Evolutionary conservation across 2,329 filamentous ascomycete species (phyloP), one percentile per base, ranked within the genome.

Genomic region (Pestalotiopsis fici): DNA sequence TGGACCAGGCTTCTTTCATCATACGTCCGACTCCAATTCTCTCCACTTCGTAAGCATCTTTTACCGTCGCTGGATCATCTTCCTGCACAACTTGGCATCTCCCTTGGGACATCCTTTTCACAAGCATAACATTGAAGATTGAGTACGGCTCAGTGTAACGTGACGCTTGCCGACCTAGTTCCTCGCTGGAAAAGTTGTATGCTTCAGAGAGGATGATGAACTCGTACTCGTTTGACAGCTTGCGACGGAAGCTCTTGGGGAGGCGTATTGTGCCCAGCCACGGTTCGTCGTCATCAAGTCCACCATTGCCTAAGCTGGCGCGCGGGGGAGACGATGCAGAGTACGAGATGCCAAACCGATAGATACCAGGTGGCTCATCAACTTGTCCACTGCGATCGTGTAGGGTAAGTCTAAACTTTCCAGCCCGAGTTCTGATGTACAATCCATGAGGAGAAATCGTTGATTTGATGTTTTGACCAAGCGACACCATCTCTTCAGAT

Each of bases 211-310:
- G 65, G 9, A 69, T 15, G 9, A 65, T 61, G 39, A 67, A 64
- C 57, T 69, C 65, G 35, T 67, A 64, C 43, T 59, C 35, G 6
- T 43, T n/a, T 7, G 28, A 18, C 5, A 69, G 35, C 13, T 43
- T 61, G 6, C 21, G 23, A 3, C 59, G 62, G 47, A 56, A 69
- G 4, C 31, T 31, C n/a, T 21, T 25, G 6, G 67, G 61, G 15
- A 69, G 43, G 5, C 64, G 37, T 25, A 68, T 63, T 6, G 65
- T 63, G 18, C 67, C 65, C 18, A 66, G 27, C 67, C 65, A 68
- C 6, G 61, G 39, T 11, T 60, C 39, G 13, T 56, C 59, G 4
- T 31, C 65, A 60, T 6, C 59, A 25, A 9, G 25, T 23, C 25
- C 23, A n/a, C 25, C 57, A n/a, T 27, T 23, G 27, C 7, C 27